A percentile compares a stretch with the other conserved stretches of the same genome.
Evolutionary conservation across 2,329 filamentous ascomycete genomes (phyloP).

Genomic region (Calonectria fujianensis): DNA sequence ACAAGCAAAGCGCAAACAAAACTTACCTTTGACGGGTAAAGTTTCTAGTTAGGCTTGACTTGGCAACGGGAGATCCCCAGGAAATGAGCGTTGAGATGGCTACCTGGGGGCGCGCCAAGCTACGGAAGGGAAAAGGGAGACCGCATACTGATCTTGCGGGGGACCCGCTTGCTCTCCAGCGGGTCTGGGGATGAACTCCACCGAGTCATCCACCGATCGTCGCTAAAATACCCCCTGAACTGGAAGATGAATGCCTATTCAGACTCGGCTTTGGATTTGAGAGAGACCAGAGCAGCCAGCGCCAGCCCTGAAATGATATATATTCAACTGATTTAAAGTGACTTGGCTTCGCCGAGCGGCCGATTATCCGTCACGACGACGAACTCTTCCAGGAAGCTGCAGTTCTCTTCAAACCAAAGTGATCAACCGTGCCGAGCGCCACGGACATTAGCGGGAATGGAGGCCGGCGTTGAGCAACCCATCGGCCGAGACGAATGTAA

Average conservation of each 20-base stretch:
- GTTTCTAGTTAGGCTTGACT: constrained; percentile 36
- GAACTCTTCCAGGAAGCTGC: background rate
- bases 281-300: background rate
- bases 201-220: constrained; percentile 27
- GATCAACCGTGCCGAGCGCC: constrained; percentile 12
- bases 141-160: constrained; percentile 2
- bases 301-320: background rate
- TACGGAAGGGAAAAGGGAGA: background rate
- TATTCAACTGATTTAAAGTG: background rate
- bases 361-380: constrained; percentile 36
- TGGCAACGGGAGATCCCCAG: constrained; percentile 33
- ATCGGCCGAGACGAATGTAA: constrained; percentile 24
- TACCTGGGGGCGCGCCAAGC: background rate
- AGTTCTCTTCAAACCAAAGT: background rate
- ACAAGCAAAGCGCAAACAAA: constrained; percentile 5
- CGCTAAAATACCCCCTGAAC: background rate
- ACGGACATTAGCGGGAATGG: constrained; percentile 30
- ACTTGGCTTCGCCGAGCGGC: background rate
- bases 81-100: constrained; percentile 13
- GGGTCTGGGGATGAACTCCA: constrained; percentile 36
- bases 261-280: background rate
- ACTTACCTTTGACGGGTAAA: constrained; percentile 33
- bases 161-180: constrained; percentile 10
- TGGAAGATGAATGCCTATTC: background rate
- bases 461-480: constrained; percentile 32